These are phyloP conservation scores for Solanum virginianum DNA, from an alignment of 257 asterid species.

Conservation along the genomic window DNA sequence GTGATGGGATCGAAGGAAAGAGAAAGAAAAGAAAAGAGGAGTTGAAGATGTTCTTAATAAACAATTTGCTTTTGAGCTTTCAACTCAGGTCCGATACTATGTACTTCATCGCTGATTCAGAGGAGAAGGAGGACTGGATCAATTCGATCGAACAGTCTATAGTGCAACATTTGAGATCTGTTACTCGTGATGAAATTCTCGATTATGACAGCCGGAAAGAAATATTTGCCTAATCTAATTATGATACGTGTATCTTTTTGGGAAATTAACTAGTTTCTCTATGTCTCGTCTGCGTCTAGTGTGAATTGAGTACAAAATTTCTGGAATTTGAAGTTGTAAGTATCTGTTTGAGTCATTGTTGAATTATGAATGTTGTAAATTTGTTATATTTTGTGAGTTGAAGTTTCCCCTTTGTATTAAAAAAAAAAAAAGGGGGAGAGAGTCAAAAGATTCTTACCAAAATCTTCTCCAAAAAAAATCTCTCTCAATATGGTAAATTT, in stretches of 20 bases:
- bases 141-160: slow-evolving; percentile 82
- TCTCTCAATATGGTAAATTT: too few relatives aligned
- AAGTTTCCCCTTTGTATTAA: neutral
- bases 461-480: too few relatives aligned
- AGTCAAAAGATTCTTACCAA: too few relatives aligned
- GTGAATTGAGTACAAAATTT: neutral
- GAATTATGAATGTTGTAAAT: neutral
- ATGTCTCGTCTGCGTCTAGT: neutral
- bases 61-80: slow-evolving; percentile 70
- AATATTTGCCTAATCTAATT: neutral
- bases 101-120: slow-evolving; percentile 86
- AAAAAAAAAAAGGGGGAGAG: too few relatives aligned
- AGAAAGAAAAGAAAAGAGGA: slow-evolving; percentile 24
- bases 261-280: neutral
- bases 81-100: slow-evolving; percentile 64
- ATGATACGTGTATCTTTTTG: neutral
- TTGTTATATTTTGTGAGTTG: neutral
- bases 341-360: neutral
- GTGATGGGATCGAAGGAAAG: too few relatives aligned
- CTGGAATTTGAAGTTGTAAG: neutral
- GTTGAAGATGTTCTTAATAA: slow-evolving; percentile 82
- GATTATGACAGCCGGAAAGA: slow-evolving; percentile 53
- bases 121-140: slow-evolving; percentile 94
- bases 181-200: slow-evolving; percentile 64
- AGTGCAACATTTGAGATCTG: slow-evolving; percentile 85